Evolutionary conservation across 148 eudicot genomes (phyloP), one percentile per base, ranked within the genome.

Genomic region (Silene conica): DNA sequence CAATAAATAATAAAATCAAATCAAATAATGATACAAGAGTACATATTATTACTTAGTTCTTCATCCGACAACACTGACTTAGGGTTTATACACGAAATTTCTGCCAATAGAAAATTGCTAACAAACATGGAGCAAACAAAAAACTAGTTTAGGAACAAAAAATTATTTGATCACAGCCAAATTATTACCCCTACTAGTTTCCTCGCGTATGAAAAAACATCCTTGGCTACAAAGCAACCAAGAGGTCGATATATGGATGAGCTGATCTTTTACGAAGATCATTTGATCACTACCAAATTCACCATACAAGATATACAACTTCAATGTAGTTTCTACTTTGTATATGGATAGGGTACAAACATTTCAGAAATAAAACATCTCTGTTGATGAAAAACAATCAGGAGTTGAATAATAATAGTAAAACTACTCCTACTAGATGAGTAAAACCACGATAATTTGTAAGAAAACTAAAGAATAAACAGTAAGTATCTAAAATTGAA

Each of bases 31-130:
- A 0, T 69, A 15, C 25, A 59, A 15, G 34, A 34, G 63, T 41
- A 74, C 20, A 46, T 55, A 20, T 60, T 45, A 76, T 74, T 80
- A 84, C 89, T 79, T 71, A 67, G 22, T 67, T 74, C 70, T 71
- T 70, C 80, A 60, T 74, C 78, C 25, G 84, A 34, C 23, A 77
- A 23, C 31, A 60, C 74, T 4, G 76, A 80, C 74, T 85, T 85
- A 77, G 64, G 55, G 28, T 71, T 46, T 46, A 72, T 76, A 76
- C 90, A 87, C n/a, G 82, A 84, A 76, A 79, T 79, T 76, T 87
- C 90, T 87, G 87, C 25, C 15, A 20, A 72, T 2, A 72, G 0
- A 52, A 72, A 48, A 52, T 8, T 50, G n/a, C n/a, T n/a, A n/a
- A n/a, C n/a, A n/a, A n/a, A n/a, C n/a, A n/a, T n/a, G n/a, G n/a